Conservation (phyloP, 345 rosid genomes). For the Pistacia atlantica region DNA sequence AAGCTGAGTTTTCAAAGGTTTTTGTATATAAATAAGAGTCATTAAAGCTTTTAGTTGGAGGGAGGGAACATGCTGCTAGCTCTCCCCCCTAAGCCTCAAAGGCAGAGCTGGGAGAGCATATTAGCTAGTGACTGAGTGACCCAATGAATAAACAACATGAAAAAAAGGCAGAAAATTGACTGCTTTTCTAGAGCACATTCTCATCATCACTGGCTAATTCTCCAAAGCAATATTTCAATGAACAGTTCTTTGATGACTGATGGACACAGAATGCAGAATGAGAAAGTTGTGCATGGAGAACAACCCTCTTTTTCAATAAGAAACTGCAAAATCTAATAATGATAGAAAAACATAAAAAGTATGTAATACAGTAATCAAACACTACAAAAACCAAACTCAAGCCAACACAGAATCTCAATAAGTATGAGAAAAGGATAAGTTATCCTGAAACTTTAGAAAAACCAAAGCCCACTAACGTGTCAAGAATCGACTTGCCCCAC, state of each 20-base stretch:
- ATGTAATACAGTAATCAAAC: neutral
- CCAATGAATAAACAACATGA: neutral
- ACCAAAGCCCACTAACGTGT: neutral
- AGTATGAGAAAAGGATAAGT: neutral
- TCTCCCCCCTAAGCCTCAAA: too few relatives aligned
- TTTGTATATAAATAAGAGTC: too few relatives aligned
- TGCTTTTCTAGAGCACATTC: neutral
- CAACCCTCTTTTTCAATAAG: too few relatives aligned
- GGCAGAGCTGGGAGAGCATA: too few relatives aligned
- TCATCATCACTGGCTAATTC: neutral
- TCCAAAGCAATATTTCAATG: neutral
- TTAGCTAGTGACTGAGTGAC: too few relatives aligned
- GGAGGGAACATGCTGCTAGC: too few relatives aligned
- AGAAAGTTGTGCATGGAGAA: neutral
- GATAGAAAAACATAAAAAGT: too few relatives aligned
- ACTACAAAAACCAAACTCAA: neutral
- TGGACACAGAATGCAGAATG: neutral
- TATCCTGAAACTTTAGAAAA: neutral
- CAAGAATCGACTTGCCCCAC: neutral
- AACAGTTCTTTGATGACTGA: neutral
- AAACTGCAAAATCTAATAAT: too few relatives aligned
- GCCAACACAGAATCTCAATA: neutral
- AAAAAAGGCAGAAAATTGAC: slow-evolving; percentile 1
- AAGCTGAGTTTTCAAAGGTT: neutral
- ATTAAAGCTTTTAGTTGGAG: too few relatives aligned